Conservation (phyloP, 345 rosid species). For the Hibiscus syriacus region DNA sequence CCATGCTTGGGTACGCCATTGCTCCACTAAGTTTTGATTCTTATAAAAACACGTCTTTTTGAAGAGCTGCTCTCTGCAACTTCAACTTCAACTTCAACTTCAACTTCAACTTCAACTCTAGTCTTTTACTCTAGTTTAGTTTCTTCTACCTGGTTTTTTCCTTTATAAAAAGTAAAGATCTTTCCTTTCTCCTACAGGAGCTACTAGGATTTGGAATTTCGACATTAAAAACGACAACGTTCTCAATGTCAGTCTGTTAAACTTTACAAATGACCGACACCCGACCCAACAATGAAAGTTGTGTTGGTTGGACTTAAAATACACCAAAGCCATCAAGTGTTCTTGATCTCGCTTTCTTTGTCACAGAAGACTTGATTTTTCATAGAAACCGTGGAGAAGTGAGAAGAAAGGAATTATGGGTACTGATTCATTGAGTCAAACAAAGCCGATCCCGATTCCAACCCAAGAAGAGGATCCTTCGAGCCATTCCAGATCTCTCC, state of each 20-base stretch:
- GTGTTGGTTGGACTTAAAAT: not conserved
- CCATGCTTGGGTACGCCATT: slow-evolving; percentile 73
- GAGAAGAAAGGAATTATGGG: slow-evolving; percentile 25
- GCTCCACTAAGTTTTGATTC: not conserved
- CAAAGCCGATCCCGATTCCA: slow-evolving; percentile 26
- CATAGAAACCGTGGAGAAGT: not conserved
- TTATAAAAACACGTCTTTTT: not conserved
- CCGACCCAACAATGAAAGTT: not conserved
- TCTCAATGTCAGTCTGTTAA: not conserved
- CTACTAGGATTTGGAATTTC: not conserved
- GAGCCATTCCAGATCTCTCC: slow-evolving; percentile 51
- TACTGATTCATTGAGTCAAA: slow-evolving; percentile 26
- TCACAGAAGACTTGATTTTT: not conserved
- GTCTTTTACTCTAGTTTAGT: too few relatives aligned
- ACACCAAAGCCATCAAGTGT: not conserved
- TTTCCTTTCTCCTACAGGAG: not conserved
- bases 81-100: not conserved
- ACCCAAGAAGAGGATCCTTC: slow-evolving; percentile 37
- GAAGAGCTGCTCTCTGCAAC: not conserved
- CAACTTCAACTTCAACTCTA: too few relatives aligned
- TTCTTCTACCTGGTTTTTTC: not conserved
- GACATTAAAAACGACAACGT: not conserved
- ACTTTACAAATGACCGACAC: too few relatives aligned
- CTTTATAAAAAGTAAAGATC: too few relatives aligned
- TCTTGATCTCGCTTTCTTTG: too few relatives aligned